phyloP scores from a whole-genome alignment of 1,284 basidiomycete genomes.

The Leccinum holopus region DNA sequence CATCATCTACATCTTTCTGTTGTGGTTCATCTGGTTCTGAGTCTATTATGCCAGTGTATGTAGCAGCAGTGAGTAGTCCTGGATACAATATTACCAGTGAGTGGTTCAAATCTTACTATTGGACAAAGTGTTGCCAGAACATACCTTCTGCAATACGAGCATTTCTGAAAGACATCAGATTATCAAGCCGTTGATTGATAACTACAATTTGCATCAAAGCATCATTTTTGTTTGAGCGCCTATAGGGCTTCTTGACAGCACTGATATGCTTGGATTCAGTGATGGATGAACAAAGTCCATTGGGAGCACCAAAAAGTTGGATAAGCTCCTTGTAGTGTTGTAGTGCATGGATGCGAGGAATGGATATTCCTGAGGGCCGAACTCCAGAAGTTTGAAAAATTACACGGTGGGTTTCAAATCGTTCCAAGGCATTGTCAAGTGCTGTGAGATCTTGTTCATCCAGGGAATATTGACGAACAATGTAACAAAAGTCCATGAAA shows the following conservation, averaged over 20 bases:
- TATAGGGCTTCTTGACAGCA: background rate
- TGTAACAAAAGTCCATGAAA: constrained; percentile 15
- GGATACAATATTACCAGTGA: background rate
- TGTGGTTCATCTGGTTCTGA: background rate
- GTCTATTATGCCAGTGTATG: background rate
- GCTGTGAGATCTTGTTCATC: background rate
- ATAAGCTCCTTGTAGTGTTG: background rate
- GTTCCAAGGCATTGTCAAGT: background rate
- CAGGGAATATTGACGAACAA: background rate
- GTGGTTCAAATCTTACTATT: background rate
- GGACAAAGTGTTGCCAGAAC: too few relatives aligned
- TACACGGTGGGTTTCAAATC: background rate
- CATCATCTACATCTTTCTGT: background rate
- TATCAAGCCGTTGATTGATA: background rate
- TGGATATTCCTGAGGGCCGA: background rate
- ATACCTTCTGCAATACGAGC: background rate
- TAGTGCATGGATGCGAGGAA: background rate
- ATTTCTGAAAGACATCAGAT: background rate
- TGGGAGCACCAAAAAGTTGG: background rate
- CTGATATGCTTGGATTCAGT: background rate
- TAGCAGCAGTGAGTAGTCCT: background rate
- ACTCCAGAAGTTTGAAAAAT: background rate
- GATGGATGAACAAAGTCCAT: background rate
- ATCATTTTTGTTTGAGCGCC: background rate
- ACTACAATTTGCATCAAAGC: background rate